These are phyloP conservation scores for Candida dajiaensis DNA, from an alignment of 805 yeast species.

Conservation along the genomic window DNA sequence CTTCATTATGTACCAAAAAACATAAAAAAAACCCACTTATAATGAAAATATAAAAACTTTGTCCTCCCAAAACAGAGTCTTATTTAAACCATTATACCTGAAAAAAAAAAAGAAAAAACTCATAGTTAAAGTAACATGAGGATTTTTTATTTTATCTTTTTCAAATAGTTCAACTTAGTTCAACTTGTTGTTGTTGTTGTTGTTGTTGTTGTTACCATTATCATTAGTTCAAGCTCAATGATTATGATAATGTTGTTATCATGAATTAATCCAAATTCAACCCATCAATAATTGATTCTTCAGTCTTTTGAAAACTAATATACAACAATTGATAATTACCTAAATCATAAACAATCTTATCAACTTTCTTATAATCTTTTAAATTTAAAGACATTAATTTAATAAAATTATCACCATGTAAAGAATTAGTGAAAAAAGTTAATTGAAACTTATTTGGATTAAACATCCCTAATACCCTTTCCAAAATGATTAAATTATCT, in stretches of 20 bases:
- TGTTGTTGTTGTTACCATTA: no score
- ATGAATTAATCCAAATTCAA: constrained; percentile 1
- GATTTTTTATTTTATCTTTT: neutral
- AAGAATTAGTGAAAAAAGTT: constrained; percentile 38
- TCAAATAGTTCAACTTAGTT: no score
- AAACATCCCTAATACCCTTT: constrained; percentile 57
- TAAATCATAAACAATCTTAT: constrained; percentile 68
- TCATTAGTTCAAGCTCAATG: no score
- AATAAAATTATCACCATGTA: constrained; percentile 28
- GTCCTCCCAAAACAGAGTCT: neutral
- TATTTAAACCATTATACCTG: neutral
- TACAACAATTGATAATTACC: constrained; percentile 69
- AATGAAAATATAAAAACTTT: neutral
- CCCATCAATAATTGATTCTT: constrained; percentile 16
- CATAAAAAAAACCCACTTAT: neutral
- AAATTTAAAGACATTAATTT: constrained; percentile 29
- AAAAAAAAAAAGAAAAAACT: neutral
- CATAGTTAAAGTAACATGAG: no score
- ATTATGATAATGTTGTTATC: no score
- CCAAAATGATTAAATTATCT: constrained; percentile 49
- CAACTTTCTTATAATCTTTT: constrained; percentile 53
- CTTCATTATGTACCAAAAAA: neutral
- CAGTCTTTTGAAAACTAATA: constrained; percentile 48
- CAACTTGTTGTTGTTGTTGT: no score
- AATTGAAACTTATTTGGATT: constrained; percentile 71